A percentile compares a stretch with the other conserved stretches of the same genome.
Evolutionary conservation across 306 rosid genomes (phyloP).

Genomic region (Echinosophora koreensis): DNA sequence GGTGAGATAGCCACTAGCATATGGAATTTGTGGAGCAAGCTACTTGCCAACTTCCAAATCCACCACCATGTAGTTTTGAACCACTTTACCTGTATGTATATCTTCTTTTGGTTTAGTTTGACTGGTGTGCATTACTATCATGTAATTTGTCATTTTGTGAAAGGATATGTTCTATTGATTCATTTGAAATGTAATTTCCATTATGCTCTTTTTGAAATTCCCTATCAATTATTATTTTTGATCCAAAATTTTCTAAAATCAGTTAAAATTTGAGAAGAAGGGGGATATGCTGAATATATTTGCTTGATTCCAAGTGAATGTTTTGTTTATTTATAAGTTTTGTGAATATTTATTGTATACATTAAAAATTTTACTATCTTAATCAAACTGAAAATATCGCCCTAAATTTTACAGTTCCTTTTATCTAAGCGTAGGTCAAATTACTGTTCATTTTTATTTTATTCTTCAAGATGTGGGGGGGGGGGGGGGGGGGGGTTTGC

Average conservation of each 20-base stretch:
- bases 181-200: constrained; percentile 13
- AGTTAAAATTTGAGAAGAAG: not conserved
- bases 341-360: not conserved
- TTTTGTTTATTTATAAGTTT: not conserved
- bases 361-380: not conserved
- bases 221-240: no score
- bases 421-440: constrained; percentile 22
- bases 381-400: not conserved
- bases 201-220: not conserved
- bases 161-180: not conserved
- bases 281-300: not conserved
- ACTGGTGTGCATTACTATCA: constrained; percentile 34
- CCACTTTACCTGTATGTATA: constrained; percentile 37
- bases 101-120: constrained; percentile 39
- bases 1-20: constrained; percentile 48
- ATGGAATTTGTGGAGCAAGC: constrained; percentile 56
- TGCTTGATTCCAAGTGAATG: not conserved
- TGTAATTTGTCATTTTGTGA: constrained; percentile 43
- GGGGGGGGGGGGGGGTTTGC: constrained; percentile 31
- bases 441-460: constrained; percentile 4
- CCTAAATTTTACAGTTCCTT: constrained; percentile 24
- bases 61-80: constrained; percentile 44
- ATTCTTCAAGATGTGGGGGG: constrained; percentile 9
- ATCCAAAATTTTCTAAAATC: not conserved
- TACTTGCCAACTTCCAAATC: constrained; percentile 58